Conservation (phyloP, 2,329 filamentous ascomycete species). For the Penicillium fuscoglaucum region DNA sequence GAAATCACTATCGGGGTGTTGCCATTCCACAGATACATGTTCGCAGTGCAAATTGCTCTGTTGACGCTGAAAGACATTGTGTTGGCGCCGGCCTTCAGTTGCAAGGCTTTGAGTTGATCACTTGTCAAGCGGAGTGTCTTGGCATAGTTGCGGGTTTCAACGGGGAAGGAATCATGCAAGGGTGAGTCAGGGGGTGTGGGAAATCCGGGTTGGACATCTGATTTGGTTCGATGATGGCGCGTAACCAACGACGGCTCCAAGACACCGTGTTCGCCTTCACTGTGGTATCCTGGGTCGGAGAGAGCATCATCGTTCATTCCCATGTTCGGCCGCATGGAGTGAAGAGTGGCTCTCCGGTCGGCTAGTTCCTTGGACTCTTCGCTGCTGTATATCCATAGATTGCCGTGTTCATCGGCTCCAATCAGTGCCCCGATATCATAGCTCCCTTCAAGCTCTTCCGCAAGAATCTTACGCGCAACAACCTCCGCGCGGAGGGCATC, state of each 20-base stretch:
- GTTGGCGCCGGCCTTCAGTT: slow-evolving; percentile 83
- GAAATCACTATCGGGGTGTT: slow-evolving; percentile 95
- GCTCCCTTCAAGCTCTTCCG: slow-evolving; percentile 88
- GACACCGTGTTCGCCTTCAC: slow-evolving; percentile 71
- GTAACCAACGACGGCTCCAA: slow-evolving; percentile 61
- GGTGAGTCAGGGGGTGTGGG: slow-evolving; percentile 59
- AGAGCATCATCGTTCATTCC: slow-evolving; percentile 70
- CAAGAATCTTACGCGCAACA: slow-evolving; percentile 86
- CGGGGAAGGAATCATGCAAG: slow-evolving; percentile 48
- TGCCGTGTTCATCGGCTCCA: slow-evolving; percentile 90
- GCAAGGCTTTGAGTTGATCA: slow-evolving; percentile 84
- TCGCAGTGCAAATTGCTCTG: slow-evolving; percentile 83
- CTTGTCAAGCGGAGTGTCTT: slow-evolving; percentile 95
- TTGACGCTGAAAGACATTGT: slow-evolving; percentile 96
- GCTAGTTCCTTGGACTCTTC: slow-evolving; percentile 93
- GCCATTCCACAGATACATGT: slow-evolving; percentile 91
- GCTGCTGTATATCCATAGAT: slow-evolving; percentile 99
- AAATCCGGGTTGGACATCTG: slow-evolving; percentile 67
- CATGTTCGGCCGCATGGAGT: slow-evolving; percentile 53
- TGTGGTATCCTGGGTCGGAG: slow-evolving; percentile 94
- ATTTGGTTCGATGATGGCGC: slow-evolving; percentile 60
- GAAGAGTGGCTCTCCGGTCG: slow-evolving; percentile 61
- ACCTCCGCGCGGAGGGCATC: slow-evolving; percentile 89
- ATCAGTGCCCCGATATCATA: slow-evolving; percentile 96
- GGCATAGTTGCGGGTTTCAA: slow-evolving; percentile 84